These are phyloP conservation scores for Chlamydomonas eustigma DNA, from an alignment of 139 green algal genomes.

Conservation along the genomic window DNA sequence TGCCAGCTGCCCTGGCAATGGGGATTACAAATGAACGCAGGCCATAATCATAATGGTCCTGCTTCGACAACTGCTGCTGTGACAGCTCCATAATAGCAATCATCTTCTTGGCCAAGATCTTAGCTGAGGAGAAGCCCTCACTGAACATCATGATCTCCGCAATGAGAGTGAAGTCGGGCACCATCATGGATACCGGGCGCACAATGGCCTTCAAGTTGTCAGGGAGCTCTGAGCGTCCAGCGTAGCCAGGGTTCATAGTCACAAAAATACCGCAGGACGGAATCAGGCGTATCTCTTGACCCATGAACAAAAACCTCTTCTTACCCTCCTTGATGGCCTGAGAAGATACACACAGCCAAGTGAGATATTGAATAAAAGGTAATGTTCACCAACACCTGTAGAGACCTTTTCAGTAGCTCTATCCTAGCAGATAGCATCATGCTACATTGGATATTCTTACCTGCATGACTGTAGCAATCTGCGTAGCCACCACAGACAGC, in stretches of 20 bases:
- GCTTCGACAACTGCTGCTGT: conserved; percentile 84
- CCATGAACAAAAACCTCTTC: conserved; percentile 72
- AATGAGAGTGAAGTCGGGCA: conserved; percentile 85
- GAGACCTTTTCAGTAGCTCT: no score
- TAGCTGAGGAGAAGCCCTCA: conserved; percentile 76
- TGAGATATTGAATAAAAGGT: no score
- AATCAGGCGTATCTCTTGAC: conserved; percentile 76
- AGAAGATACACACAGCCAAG: no score
- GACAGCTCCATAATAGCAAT: conserved; percentile 84
- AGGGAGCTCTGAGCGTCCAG: conserved; percentile 59
- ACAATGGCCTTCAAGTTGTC: conserved; percentile 83
- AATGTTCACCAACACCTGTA: no score
- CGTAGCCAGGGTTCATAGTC: conserved; percentile 87
- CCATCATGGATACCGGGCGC: conserved; percentile 85
- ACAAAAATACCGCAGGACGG: conserved; percentile 80
- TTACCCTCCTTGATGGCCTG: conserved; percentile 78
- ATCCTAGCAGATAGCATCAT: no score
- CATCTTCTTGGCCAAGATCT: conserved; percentile 83
- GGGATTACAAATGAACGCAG: conserved; percentile 82
- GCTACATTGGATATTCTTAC: no score
- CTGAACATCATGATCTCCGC: conserved; percentile 88
- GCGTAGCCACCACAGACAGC: conserved; percentile 76
- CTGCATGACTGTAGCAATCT: conserved; percentile 74
- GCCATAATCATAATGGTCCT: conserved; percentile 86
- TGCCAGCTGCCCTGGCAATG: conserved; percentile 71